A percentile compares a stretch with the other conserved stretches of the same genome.
phyloP scores from a whole-genome alignment of 176 grass and related monocot species.

The Triticum dicoccoides region DNA sequence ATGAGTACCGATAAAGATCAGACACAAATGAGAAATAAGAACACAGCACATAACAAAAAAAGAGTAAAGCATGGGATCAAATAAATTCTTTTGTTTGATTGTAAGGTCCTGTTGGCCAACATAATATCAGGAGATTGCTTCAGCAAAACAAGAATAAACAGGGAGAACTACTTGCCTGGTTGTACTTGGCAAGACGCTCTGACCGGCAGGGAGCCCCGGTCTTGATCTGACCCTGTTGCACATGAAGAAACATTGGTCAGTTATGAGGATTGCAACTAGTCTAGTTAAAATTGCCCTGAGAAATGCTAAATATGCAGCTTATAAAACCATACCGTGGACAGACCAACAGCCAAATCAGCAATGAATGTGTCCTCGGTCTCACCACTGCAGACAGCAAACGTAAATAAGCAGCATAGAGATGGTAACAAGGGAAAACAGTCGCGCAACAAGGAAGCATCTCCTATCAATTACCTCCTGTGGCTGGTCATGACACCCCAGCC shows the following conservation, averaged over 20 bases:
- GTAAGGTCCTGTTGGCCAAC: no score
- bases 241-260: background rate
- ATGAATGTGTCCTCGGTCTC: constrained; percentile 97
- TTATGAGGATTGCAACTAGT: no score
- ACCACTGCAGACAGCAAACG: constrained; percentile 39
- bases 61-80: no score
- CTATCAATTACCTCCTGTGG: constrained; percentile 58
- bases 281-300: no score
- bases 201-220: constrained; percentile 89
- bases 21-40: no score
- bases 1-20: no score
- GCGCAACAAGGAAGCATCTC: background rate
- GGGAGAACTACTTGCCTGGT: constrained; percentile 47
- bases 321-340: constrained; percentile 56
- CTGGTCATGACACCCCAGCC: constrained; percentile 95
- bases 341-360: constrained; percentile 84
- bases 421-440: background rate
- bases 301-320: no score
- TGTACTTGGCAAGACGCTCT: constrained; percentile 97
- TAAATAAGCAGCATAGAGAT: background rate
- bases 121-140: background rate
- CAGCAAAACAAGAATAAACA: background rate
- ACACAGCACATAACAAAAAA: no score
- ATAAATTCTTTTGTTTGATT: no score
- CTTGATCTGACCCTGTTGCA: constrained; percentile 91